Conservation (phyloP, 169 alveolate genomes). For the Eimeria maxima region DNA sequence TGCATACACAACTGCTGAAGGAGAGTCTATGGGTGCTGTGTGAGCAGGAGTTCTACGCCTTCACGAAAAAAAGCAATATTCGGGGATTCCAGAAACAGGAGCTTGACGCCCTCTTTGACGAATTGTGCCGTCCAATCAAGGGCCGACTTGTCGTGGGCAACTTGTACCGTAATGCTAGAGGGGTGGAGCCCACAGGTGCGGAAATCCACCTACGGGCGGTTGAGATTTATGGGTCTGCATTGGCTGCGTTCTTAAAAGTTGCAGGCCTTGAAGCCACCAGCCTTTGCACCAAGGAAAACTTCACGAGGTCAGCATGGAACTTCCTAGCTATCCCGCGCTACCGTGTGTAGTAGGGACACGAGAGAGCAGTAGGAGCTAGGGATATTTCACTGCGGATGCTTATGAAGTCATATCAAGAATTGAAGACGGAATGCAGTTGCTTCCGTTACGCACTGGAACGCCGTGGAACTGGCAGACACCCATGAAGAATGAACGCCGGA, state of each 20-base stretch:
- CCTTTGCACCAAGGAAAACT: slow-evolving; percentile 71
- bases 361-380: not conserved
- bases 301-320: slow-evolving; percentile 59
- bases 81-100: slow-evolving; percentile 67
- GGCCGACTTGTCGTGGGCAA: slow-evolving; percentile 79
- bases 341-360: not conserved
- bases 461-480: not conserved
- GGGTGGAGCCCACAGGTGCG: slow-evolving; percentile 78
- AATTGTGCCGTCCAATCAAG: slow-evolving; percentile 80
- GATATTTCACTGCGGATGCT: not conserved
- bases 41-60: slow-evolving; percentile 79
- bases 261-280: slow-evolving; percentile 51
- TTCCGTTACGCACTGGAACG: not conserved
- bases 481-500: not conserved
- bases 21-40: not conserved
- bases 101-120: slow-evolving; percentile 74
- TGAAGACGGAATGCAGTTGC: no score
- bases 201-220: slow-evolving; percentile 80
- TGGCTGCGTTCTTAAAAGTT: slow-evolving; percentile 43
- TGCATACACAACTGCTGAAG: not conserved
- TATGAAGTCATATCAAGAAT: no score
- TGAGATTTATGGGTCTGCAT: slow-evolving; percentile 76
- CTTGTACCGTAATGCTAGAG: slow-evolving; percentile 76
- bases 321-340: not conserved
- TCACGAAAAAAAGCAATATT: slow-evolving; percentile 51